Evolutionary conservation across 305 asterid genomes (phyloP).

Genomic region (Coffea humblotiana): DNA sequence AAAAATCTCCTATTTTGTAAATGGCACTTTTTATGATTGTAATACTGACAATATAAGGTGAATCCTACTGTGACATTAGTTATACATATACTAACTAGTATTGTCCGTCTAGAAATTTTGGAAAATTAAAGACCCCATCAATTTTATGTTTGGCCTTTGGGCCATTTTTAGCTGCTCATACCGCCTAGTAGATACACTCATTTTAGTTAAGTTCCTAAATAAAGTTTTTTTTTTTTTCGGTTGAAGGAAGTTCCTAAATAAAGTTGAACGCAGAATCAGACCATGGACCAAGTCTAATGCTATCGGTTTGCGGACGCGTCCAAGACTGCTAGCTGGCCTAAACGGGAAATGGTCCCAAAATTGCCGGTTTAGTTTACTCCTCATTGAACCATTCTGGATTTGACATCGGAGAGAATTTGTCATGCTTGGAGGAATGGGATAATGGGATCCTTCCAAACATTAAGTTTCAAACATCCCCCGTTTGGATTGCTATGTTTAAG

Average conservation of each 20-base stretch:
- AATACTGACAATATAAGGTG: not conserved
- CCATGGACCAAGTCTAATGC: conserved; percentile 3
- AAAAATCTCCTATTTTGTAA: not conserved
- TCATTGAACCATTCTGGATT: not conserved
- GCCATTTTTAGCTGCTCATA: not conserved
- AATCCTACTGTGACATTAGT: not conserved
- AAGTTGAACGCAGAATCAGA: not conserved
- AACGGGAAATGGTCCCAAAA: conserved; percentile 9
- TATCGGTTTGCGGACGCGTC: conserved; percentile 4
- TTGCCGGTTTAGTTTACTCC: not conserved
- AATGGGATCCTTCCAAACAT: no score
- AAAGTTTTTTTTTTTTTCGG: not conserved
- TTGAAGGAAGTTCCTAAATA: not conserved
- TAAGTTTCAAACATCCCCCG: not conserved
- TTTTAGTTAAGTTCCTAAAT: not conserved
- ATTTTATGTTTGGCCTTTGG: not conserved
- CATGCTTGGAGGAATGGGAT: not conserved
- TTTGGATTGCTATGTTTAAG: no score
- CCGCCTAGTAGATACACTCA: not conserved
- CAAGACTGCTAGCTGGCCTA: conserved; percentile 2
- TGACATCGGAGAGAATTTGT: not conserved
- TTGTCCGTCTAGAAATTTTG: not conserved
- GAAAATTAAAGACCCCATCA: not conserved
- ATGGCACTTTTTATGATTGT: not conserved
- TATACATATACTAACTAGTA: not conserved